Conservation (phyloP, 2,329 filamentous ascomycete genomes). For the Beauveria medogensis region DNA sequence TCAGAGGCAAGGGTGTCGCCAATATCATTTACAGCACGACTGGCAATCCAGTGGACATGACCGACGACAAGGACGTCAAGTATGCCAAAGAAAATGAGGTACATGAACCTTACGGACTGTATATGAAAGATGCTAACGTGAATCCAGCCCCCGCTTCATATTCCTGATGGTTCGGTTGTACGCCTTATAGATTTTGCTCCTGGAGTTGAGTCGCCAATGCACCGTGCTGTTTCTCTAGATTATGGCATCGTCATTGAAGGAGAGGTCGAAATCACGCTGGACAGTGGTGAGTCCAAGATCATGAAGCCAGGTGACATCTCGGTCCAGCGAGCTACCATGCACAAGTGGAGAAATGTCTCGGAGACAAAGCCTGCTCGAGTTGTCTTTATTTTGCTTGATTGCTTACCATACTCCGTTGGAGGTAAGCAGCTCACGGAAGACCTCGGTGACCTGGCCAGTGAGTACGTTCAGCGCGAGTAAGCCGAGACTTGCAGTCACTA, state of each 20-base stretch:
- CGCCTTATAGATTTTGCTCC: constrained; percentile 15
- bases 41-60: too few species aligned
- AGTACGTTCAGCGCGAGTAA: too few species aligned
- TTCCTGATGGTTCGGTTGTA: background rate
- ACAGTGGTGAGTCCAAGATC: constrained; percentile 37
- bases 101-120: too few species aligned
- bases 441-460: too few species aligned
- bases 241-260: constrained; percentile 49
- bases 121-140: too few species aligned
- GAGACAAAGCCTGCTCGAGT: background rate
- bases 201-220: constrained; percentile 13
- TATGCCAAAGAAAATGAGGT: too few species aligned
- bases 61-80: too few species aligned
- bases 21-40: too few species aligned
- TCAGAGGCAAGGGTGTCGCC: too few species aligned
- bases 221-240: constrained; percentile 47
- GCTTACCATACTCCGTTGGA: too few species aligned
- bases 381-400: background rate
- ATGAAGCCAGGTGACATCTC: constrained; percentile 44
- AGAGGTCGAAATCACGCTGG: constrained; percentile 42
- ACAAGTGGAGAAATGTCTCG: constrained; percentile 41
- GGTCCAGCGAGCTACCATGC: constrained; percentile 49
- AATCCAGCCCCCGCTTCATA: background rate
- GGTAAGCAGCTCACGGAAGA: too few species aligned
- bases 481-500: too few species aligned